phyloP scores from a whole-genome alignment of 2,329 filamentous ascomycete genomes.

The Capronia epimyces region DNA sequence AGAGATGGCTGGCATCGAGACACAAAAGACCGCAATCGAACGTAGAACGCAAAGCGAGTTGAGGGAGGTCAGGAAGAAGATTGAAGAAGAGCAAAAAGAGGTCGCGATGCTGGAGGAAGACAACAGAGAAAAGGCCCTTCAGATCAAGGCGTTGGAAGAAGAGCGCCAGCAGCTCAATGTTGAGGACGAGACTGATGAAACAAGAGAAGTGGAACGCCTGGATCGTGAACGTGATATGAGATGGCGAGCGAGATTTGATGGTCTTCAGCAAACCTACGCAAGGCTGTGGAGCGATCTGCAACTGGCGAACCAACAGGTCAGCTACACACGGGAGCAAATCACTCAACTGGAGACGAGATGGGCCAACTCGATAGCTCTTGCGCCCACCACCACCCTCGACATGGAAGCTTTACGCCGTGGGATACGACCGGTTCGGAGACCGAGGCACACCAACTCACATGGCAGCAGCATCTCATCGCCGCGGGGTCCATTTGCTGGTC shows the following conservation, averaged over 20 bases:
- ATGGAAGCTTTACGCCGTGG: slow-evolving; percentile 38
- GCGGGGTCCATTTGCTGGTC: slow-evolving; percentile 36
- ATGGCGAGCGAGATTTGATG: slow-evolving; percentile 43
- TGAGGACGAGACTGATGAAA: slow-evolving; percentile 47
- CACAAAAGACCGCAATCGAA: slow-evolving; percentile 41
- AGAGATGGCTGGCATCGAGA: slow-evolving; percentile 43
- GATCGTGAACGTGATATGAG: slow-evolving; percentile 45
- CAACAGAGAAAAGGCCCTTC: slow-evolving; percentile 54
- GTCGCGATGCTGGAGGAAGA: slow-evolving; percentile 58
- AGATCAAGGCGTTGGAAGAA: slow-evolving; percentile 58
- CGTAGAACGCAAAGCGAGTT: slow-evolving; percentile 38
- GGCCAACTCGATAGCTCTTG: slow-evolving; percentile 39
- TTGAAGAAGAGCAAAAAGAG: slow-evolving; percentile 42
- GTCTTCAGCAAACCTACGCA: slow-evolving; percentile 41
- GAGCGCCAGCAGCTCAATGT: slow-evolving; percentile 48
- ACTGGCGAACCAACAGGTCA: slow-evolving; percentile 25
- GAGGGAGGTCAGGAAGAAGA: slow-evolving; percentile 41
- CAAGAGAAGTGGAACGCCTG: slow-evolving; percentile 46
- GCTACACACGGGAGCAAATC: slow-evolving; percentile 24
- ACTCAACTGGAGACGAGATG: slow-evolving; percentile 37
- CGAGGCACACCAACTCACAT: slow-evolving; percentile 43
- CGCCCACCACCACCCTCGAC: slow-evolving; percentile 38
- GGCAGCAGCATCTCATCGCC: slow-evolving; percentile 46
- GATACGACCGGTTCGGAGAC: slow-evolving; percentile 38
- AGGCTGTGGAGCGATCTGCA: slow-evolving; percentile 29